Base-by-base conservation (phyloP, 225 moss, liverwort and hornwort species). In the Straminergon stramineum region DNA sequence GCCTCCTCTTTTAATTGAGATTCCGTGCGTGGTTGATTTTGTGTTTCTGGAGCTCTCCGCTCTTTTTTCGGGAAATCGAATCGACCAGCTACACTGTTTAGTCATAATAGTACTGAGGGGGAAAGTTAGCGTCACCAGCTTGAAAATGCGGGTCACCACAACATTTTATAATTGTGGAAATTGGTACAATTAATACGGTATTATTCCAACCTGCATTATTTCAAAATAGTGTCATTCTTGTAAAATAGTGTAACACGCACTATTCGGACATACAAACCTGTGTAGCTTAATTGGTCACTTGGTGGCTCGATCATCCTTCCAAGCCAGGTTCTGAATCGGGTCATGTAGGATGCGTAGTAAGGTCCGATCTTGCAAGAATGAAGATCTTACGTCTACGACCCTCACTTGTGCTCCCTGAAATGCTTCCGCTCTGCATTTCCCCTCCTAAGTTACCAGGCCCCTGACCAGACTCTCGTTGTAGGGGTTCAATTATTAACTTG, bases 181-280 rank as follows among this genome's bases (percentile, higher is more conserved):
- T 76, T 52, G 20, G 32, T 51, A 20, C 75, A 43, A 48, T 48
- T 48, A 48, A 7, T 32, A 7, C 2, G 2, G 7, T 31, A 7
- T 31, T 18, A 19, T 75, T 52, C 2, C 52, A 76, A 51, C 13
- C 2, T 21, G 32, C 51, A 75, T 5, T 51, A 13, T 2, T 34
- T 76, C 20, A 52, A 32, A 32, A 13, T 15, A 71, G 32, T 13
- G 21, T 76, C 8, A 32, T 13, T 0, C 21, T 2, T 2, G 5
- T 48, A 11, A 31, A 31, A 1, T 1, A 20, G 7, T 75, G 10
- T 1, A 12, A 24, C 31, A 4, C 4, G 13, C 31, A 21, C 0
- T 76, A 13, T 13, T 2, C 13, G 8, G 8, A 76, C 20, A 16
- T 16, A 4, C 28, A 75, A 24, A 27, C 31, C 31, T 75, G 75